phyloP scores from a whole-genome alignment of 169 alveolate genomes.

The Eimeria zaria region DNA sequence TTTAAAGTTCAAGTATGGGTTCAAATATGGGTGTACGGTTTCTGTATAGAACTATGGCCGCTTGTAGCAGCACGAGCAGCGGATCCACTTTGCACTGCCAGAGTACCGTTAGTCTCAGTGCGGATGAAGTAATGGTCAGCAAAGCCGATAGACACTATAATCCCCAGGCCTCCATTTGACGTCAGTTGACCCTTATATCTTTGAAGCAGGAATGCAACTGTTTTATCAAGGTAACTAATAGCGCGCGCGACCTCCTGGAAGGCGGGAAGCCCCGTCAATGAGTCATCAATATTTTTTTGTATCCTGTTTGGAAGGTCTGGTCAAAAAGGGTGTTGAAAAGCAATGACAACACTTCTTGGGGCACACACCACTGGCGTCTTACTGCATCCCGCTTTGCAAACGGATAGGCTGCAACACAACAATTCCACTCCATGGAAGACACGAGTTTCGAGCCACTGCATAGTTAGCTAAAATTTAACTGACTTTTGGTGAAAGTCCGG shows the following conservation, averaged over 20 bases:
- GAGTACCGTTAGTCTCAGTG: not conserved
- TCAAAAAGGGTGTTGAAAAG: not conserved
- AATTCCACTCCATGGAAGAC: not conserved
- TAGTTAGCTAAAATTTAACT: not conserved
- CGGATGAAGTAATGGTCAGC: not conserved
- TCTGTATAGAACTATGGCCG: not conserved
- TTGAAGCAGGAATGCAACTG: not conserved
- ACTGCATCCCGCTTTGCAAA: not conserved
- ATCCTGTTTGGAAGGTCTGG: not conserved
- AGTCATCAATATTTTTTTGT: not conserved
- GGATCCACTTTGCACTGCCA: not conserved
- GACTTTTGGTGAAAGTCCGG: not conserved
- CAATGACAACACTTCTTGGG: not conserved
- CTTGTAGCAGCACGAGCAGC: not conserved
- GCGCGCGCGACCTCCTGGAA: not conserved
- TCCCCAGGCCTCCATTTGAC: not conserved
- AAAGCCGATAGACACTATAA: not conserved
- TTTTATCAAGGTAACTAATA: not conserved
- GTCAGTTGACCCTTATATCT: too few species aligned
- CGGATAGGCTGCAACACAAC: not conserved
- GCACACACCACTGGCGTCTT: not conserved
- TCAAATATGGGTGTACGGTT: not conserved
- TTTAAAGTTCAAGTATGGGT: not conserved
- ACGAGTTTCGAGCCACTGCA: not conserved
- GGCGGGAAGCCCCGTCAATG: not conserved